These are phyloP conservation scores for Coccomyxa sp. DNA, from an alignment of 139 green algal genomes.

Conservation along the genomic window DNA sequence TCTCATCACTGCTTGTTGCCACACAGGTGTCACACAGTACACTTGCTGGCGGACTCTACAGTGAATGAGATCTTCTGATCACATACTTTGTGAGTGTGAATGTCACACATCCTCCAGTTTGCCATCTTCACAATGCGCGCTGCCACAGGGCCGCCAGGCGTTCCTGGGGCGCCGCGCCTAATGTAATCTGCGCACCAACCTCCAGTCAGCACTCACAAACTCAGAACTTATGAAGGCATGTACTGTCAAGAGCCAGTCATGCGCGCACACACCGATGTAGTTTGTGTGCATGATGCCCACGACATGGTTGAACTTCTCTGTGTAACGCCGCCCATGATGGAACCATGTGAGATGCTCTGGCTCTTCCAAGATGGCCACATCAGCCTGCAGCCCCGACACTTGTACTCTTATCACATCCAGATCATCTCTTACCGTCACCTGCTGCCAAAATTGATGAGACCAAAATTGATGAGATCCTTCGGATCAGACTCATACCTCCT, in stretches of 20 bases:
- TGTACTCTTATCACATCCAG: background rate
- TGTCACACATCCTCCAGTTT: constrained; percentile 3
- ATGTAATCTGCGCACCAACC: constrained; percentile 6
- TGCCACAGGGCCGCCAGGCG: background rate
- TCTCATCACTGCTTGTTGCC: background rate
- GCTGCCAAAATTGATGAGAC: too few relatives aligned
- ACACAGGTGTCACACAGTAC: background rate
- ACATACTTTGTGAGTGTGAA: constrained; percentile 18
- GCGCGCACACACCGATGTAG: constrained; percentile 28
- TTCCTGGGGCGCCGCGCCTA: background rate
- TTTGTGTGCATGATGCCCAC: constrained; percentile 97
- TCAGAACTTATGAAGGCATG: background rate
- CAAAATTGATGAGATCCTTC: background rate
- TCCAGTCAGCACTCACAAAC: background rate
- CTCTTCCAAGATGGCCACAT: constrained; percentile 97
- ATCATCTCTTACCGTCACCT: background rate
- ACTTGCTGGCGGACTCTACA: background rate
- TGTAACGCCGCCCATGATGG: constrained; percentile 92
- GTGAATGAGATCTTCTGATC: background rate
- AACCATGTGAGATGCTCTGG: constrained; percentile 99
- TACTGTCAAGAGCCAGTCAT: background rate
- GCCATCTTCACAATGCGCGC: background rate
- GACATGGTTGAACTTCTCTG: constrained; percentile 94
- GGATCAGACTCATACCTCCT: constrained; percentile 34
- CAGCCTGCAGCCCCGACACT: constrained; percentile 33